Percentiles rank a stretch among this genome's conserved stretches.
Evolutionary conservation across 805 yeast genomes (phyloP).

Genomic region (Gaillardinia entomophila): DNA sequence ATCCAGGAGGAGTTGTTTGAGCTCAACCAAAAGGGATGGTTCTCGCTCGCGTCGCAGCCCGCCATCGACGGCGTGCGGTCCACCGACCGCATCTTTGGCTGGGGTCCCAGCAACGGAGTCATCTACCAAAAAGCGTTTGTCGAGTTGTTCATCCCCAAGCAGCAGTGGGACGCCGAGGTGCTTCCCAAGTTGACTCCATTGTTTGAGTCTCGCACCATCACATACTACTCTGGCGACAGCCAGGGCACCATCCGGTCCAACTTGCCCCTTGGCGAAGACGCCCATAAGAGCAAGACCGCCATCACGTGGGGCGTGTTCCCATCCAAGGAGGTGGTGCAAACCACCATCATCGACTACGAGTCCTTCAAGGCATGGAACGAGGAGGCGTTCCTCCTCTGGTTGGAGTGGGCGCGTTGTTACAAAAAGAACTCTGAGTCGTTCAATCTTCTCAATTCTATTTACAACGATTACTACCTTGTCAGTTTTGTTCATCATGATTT

Average conservation of each 20-base stretch:
- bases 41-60: conserved; percentile 95
- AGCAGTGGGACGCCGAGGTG: conserved; percentile 58
- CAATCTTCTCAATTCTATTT: conserved; percentile 54
- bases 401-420: conserved; percentile 86
- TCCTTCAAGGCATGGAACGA: conserved; percentile 95
- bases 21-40: conserved; percentile 66
- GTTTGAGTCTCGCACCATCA: conserved; percentile 42
- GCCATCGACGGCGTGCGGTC: conserved; percentile 77
- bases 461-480: conserved; percentile 66
- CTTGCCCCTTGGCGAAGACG: conserved; percentile 33
- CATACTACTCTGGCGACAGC: conserved; percentile 72
- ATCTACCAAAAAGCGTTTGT: conserved; percentile 93
- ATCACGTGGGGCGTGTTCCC: conserved; percentile 99
- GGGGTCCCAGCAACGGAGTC: conserved; percentile 92
- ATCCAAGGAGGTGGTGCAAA: conserved; percentile 80
- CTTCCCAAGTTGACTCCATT: conserved; percentile 42
- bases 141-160: conserved; percentile 67
- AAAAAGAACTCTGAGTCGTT: conserved; percentile 50
- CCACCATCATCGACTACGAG: conserved; percentile 88
- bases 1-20: conserved; percentile 88
- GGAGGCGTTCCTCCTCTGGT: conserved; percentile 88
- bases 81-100: conserved; percentile 85
- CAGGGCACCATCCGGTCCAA: conserved; percentile 57
- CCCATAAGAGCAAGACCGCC: conserved; percentile 53
- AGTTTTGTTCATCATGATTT: conserved; percentile 85